Evolutionary conservation across 352 stramenopile species (phyloP).

Genomic region (Halophytophthora batemanensis): DNA sequence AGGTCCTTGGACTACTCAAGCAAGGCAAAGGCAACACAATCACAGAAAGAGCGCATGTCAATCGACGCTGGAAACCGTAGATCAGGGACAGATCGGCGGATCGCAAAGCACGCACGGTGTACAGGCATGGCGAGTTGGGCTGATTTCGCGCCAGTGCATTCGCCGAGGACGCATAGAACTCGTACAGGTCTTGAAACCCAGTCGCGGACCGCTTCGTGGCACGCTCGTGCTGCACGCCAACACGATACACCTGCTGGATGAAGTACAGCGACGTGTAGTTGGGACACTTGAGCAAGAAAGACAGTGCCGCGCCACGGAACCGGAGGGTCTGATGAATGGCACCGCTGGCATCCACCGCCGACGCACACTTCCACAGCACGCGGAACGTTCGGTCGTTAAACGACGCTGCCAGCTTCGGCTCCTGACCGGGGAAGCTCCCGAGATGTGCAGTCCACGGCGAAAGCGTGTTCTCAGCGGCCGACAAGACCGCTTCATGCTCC

Average conservation of each 20-base stretch:
- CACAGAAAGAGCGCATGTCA: conserved; percentile 2
- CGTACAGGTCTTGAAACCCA: conserved; percentile 24
- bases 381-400: conserved; percentile 70
- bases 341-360: conserved; percentile 23
- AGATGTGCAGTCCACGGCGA: conserved; percentile 60
- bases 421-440: conserved; percentile 25
- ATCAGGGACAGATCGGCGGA: background rate
- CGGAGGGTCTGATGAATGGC: conserved; percentile 25
- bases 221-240: conserved; percentile 63
- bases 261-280: conserved; percentile 58
- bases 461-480: conserved; percentile 21
- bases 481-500: conserved; percentile 25
- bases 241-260: conserved; percentile 67
- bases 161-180: conserved; percentile 43
- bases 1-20: conserved; percentile 33
- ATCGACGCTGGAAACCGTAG: conserved; percentile 7
- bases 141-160: conserved; percentile 15
- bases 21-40: conserved; percentile 2
- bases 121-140: conserved; percentile 14
- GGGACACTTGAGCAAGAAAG: conserved; percentile 66
- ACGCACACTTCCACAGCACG: conserved; percentile 67
- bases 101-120: conserved; percentile 22
- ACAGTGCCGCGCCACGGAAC: conserved; percentile 45
- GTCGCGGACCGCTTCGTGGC: conserved; percentile 22
- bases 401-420: conserved; percentile 53